Evolutionary conservation across 345 rosid species (phyloP).

Genomic region (Linum tenue): DNA sequence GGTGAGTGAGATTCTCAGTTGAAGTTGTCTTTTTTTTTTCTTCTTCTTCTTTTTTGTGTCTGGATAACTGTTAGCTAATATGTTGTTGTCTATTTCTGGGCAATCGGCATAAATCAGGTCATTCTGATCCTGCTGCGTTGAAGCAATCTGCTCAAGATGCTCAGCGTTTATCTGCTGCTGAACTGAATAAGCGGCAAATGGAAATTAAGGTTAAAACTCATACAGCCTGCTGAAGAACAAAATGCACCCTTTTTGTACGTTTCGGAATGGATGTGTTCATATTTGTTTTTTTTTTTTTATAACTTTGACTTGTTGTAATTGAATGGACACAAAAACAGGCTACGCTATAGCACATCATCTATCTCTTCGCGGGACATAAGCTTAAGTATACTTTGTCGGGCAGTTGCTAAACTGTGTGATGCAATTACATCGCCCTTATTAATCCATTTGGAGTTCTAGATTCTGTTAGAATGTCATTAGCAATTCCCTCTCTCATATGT

Average conservation of each 20-base stretch:
- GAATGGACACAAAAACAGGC: neutral
- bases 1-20: constrained; percentile 26
- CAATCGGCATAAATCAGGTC: constrained; percentile 35
- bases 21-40: neutral
- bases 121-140: constrained; percentile 71
- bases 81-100: neutral
- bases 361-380: neutral
- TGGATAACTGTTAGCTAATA: neutral
- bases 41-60: neutral
- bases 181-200: constrained; percentile 63
- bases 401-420: too few species aligned
- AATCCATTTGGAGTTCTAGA: neutral
- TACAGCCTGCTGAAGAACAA: neutral
- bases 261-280: neutral
- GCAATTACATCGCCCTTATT: too few species aligned
- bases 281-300: neutral
- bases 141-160: constrained; percentile 69
- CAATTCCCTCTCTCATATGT: neutral
- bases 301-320: neutral
- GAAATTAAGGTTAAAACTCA: constrained; percentile 55
- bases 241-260: neutral
- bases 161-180: constrained; percentile 49
- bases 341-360: neutral
- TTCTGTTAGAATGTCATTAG: neutral
- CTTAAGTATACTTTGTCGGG: too few species aligned